Conservation (phyloP, 768 basidiomycete genomes). For the Hericium alpestre region DNA sequence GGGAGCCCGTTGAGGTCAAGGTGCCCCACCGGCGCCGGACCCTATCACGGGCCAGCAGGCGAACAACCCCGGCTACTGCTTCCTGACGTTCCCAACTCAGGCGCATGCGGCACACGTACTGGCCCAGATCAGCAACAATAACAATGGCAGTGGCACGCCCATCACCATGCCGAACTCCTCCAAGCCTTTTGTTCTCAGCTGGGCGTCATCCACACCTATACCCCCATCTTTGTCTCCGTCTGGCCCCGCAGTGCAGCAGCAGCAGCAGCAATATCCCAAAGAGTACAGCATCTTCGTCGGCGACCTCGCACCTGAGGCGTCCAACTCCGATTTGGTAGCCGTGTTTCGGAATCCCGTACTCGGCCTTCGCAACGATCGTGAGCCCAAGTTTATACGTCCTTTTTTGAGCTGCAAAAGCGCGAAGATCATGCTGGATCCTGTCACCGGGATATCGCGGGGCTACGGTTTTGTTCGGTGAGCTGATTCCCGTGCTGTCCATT, state of each 20-base stretch:
- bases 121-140: constrained; percentile 45
- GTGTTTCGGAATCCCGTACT: constrained; percentile 86
- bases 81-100: constrained; percentile 73
- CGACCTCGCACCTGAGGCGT: constrained; percentile 85
- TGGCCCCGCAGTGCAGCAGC: constrained; percentile 26
- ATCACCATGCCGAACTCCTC: constrained; percentile 79
- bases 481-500: neutral
- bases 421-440: constrained; percentile 89
- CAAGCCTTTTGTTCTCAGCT: constrained; percentile 73
- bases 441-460: constrained; percentile 79
- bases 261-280: constrained; percentile 54
- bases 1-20: constrained; percentile 69
- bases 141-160: constrained; percentile 29
- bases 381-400: constrained; percentile 80
- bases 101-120: constrained; percentile 62
- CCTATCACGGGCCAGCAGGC: constrained; percentile 48
- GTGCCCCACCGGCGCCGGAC: constrained; percentile 55
- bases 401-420: constrained; percentile 92
- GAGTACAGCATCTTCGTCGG: constrained; percentile 95
- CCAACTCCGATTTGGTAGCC: constrained; percentile 90
- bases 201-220: constrained; percentile 43
- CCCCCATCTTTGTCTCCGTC: constrained; percentile 22
- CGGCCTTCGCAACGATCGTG: constrained; percentile 74
- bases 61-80: constrained; percentile 83
- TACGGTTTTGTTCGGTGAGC: constrained; percentile 86